Percentiles rank a stretch among this genome's conserved stretches.
phyloP scores from a whole-genome alignment of 2,329 filamentous ascomycete genomes.

The Talaromyces sp. region DNA sequence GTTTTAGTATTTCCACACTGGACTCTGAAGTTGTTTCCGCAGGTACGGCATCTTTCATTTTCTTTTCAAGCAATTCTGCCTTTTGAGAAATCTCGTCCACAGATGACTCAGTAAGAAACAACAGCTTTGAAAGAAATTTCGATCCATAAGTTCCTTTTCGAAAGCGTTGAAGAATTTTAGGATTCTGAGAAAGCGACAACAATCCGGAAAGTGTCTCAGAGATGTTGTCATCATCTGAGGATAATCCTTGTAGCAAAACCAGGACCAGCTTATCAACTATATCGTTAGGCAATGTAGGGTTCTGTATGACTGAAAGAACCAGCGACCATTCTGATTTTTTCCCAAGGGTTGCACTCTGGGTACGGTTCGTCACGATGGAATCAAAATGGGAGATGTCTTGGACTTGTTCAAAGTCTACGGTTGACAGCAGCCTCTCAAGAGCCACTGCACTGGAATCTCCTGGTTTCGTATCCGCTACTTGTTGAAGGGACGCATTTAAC shows the following conservation, averaged over 20 bases:
- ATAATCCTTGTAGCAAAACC: slow-evolving; percentile 37
- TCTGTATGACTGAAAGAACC: slow-evolving; percentile 33
- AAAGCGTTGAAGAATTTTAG: slow-evolving; percentile 40
- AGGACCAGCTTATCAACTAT: slow-evolving; percentile 32
- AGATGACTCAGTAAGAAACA: slow-evolving; percentile 50
- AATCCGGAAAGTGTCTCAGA: slow-evolving; percentile 41
- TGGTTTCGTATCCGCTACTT: slow-evolving; percentile 26
- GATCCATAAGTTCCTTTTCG: slow-evolving; percentile 42
- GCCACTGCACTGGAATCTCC: slow-evolving; percentile 28
- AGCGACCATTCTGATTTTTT: slow-evolving; percentile 33
- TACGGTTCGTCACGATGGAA: slow-evolving; percentile 29
- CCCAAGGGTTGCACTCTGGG: slow-evolving; percentile 32
- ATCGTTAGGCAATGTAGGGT: slow-evolving; percentile 28
- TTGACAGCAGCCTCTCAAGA: slow-evolving; percentile 35
- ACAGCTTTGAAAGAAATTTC: slow-evolving; percentile 47
- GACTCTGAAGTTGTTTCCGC: slow-evolving; percentile 39
- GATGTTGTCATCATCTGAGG: slow-evolving; percentile 28
- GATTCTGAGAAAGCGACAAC: slow-evolving; percentile 40
- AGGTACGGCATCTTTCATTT: slow-evolving; percentile 30
- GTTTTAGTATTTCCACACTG: slow-evolving; percentile 49
- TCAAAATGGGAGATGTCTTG: slow-evolving; percentile 29
- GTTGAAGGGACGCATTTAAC: slow-evolving; percentile 31
- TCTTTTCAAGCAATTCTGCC: slow-evolving; percentile 29
- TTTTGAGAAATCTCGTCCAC: slow-evolving; percentile 47
- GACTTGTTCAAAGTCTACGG: slow-evolving; percentile 32